Evolutionary conservation across 225 moss, liverwort and hornwort genomes (phyloP), one percentile per base, ranked within the genome.

Genomic region (Marchantia paleacea): DNA sequence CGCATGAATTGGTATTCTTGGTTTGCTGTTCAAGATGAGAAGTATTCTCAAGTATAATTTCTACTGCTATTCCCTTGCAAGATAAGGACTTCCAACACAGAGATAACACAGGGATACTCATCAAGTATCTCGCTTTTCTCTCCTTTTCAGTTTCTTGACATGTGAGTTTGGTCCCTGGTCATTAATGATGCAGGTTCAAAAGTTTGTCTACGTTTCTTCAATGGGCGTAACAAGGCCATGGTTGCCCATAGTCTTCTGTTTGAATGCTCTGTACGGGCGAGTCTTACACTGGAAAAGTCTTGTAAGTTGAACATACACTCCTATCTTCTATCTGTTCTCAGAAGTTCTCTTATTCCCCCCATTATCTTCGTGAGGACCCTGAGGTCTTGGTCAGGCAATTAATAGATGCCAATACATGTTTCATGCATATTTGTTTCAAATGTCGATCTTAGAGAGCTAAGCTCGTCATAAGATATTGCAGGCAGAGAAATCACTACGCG

Each of bases 271-370:
- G 18, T 85, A 83, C 78, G 96, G 96, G 79, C 85, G 94, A 69
- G 89, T 93, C 67, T 83, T 96, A 75, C 84, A 87, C 77, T 96
- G 96, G 96, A 96, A 96, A 84, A 61, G 86, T 20, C 84, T 91
- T 93, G 96, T 94, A 87, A 76, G 70, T 15, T 20, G 26, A 73
- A 73, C 53, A 52, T 49, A 48, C 22, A 39, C 70, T 31, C 70
- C 1, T 69, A 18, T 18, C 8, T 48, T 16, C 7, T 8, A 69
- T 28, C 14, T 14, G 30, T 39, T 16, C 19, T 39, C 5, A 13
- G 7, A 29, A 7, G n/a, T n/a, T 69, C 8, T 28, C 31, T 6
- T 63, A 25, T 16, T 25, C 24, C 63, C 10, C 24, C 10, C 63
- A 39, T 39, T 39, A 39, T 39, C 3, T 39, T 39, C 39, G 2